These are phyloP conservation scores for Trichopus zeylanicus DNA, from an alignment of 116 monocot genomes.

Conservation along the genomic window DNA sequence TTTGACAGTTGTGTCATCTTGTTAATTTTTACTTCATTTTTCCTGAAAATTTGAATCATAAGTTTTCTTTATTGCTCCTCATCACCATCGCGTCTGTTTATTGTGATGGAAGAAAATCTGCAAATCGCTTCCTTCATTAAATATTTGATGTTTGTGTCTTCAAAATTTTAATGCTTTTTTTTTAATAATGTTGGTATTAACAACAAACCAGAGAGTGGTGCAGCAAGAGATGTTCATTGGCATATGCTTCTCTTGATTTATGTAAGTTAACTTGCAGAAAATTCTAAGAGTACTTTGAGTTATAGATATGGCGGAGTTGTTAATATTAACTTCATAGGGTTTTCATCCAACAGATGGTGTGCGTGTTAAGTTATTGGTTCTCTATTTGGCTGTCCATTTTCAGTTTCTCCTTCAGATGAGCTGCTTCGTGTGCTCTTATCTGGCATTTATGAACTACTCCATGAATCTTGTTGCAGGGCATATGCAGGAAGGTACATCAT, in stretches of 20 bases:
- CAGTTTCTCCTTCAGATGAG: conserved; percentile 57
- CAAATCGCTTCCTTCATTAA: too few species aligned
- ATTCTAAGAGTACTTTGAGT: too few species aligned
- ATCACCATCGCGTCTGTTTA: too few species aligned
- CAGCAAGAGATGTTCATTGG: conserved; percentile 78
- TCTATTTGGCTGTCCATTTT: neutral
- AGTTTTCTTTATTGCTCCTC: too few species aligned
- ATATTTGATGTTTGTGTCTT: neutral
- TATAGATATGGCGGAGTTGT: too few species aligned
- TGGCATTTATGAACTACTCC: conserved; percentile 90
- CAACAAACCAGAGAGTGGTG: conserved; percentile 50
- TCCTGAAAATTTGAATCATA: too few species aligned
- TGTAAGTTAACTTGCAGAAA: conserved; percentile 57
- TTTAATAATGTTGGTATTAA: neutral
- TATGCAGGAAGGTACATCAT: conserved; percentile 72
- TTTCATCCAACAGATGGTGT: too few species aligned
- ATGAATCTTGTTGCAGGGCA: conserved; percentile 95
- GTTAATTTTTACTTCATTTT: too few species aligned
- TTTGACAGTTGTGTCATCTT: too few species aligned
- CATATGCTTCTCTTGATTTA: conserved; percentile 83
- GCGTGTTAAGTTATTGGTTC: too few species aligned
- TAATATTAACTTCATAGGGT: too few species aligned
- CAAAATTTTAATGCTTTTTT: neutral
- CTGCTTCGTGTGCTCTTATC: conserved; percentile 92
- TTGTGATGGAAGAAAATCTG: too few species aligned